Base-by-base conservation (phyloP, 176 grass and related monocot genomes). In the Elaeis guineensis region DNA sequence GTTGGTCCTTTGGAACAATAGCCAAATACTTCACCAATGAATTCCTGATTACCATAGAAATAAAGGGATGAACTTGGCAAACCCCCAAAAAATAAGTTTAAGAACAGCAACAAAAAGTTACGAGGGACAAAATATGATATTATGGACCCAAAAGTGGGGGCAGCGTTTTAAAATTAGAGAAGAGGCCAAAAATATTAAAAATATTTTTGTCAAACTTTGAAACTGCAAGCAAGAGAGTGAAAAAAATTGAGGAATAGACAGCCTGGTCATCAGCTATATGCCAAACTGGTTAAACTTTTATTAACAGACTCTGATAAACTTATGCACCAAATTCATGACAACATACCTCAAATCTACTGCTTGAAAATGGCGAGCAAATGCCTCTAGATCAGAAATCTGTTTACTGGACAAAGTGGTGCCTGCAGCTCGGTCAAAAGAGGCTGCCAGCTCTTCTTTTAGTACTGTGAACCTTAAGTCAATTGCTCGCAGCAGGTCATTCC, bases 401-500 rank as follows among this genome's bases (percentile, higher is more conserved):
- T 69, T 80, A n/a, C 52, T 29, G 9, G 73, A 79, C 57, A 93
- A 78, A 69, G 78, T 86, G 44, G 74, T 75, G 9, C 82, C 64
- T 64, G 81, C 66, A 69, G 88, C 81, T 70, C 18, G 56, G 71
- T 75, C 89, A 60, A 99, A 82, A 57, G 74, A 62, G 52, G 66
- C 54, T 17, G 64, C 49, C 12, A 85, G 73, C 61, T 99, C 94
- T 66, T 93, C 94, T 68, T 83, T 89, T 72, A 99, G 60, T 50
- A 79, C 79, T 39, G 65, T 80, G 53, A 99, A 59, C 71, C 94
- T 99, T 66, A 99, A 77, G 52, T 93, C 85, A 51, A 99, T 54
- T 54, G 94, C 94, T 71, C 77, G 81, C 63, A 99, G 71, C 61
- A 99, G 79, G 55, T 99, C 88, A 72, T 99, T 99, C 74, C 94